Percentiles rank a stretch among this genome's conserved stretches.
These are phyloP conservation scores for Ambrosiella beaveri DNA, from an alignment of 2,329 filamentous ascomycete genomes.

Conservation along the genomic window DNA sequence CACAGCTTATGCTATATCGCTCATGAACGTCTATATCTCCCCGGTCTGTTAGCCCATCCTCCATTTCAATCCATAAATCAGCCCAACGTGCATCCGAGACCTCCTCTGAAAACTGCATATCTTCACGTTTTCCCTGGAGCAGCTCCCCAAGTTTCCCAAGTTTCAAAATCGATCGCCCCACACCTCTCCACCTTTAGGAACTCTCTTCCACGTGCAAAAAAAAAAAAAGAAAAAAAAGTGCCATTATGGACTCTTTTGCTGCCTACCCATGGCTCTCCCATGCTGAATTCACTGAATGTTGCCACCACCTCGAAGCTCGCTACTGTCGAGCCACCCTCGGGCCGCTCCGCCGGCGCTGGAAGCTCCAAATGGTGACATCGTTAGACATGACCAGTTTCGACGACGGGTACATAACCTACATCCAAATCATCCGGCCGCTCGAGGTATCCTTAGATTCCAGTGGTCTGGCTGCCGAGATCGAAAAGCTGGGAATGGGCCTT, in stretches of 20 bases:
- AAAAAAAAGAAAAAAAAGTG: too few species aligned
- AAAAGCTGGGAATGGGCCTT: conserved; percentile 23
- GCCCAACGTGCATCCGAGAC: too few species aligned
- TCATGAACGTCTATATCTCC: background rate
- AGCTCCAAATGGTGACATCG: conserved; percentile 34
- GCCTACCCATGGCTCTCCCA: conserved; percentile 43
- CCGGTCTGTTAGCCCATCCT: background rate
- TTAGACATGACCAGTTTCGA: conserved; percentile 28
- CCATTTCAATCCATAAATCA: background rate
- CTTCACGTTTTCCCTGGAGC: too few species aligned
- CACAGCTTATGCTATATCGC: background rate
- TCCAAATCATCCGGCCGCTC: conserved; percentile 39
- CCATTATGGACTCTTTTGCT: conserved; percentile 24
- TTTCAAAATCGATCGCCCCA: background rate
- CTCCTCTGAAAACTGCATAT: too few species aligned
- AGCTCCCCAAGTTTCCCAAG: background rate
- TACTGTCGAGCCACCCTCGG: conserved; percentile 43
- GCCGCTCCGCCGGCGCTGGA: conserved; percentile 35
- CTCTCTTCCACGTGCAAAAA: too few species aligned
- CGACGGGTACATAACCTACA: conserved; percentile 31
- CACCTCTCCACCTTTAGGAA: too few species aligned
- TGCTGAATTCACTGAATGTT: conserved; percentile 48
- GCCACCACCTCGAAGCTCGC: conserved; percentile 41
- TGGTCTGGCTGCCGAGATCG: conserved; percentile 30
- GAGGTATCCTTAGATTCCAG: conserved; percentile 26